Base-by-base conservation (phyloP, 1,284 basidiomycete species). In the Ganoderma multipileum region DNA sequence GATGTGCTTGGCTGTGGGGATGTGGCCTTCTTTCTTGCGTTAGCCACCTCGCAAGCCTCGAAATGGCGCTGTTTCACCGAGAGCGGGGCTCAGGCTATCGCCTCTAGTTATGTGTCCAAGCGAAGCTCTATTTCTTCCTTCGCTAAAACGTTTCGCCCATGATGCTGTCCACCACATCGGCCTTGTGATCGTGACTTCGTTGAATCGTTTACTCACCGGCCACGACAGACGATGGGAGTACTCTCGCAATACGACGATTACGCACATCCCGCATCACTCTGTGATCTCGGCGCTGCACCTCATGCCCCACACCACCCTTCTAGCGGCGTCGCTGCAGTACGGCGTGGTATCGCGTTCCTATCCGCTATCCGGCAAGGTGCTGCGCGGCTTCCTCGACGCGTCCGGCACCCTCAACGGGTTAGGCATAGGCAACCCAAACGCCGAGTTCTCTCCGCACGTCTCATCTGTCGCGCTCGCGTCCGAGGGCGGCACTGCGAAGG, bases 331-430 rank as follows among this genome's bases (percentile, higher is more conserved):
- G 20, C 79, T 92, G 57, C 83, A 86, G 54, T 91, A 92, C 71
- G 94, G 93, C 38, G 84, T 93, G 66, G 90, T 95, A 26, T 85
- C 92, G 4, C 91, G 94, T 44, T 94, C 93, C 7, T 79, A 90
- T 42, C 91, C 93, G 0, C 83, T 93, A 60, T 90, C 83, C 0
- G 93, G 93, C 65, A 90, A 87, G 74, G 80, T 95, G 61, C 80
- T 93, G 30, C 87, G 89, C 61, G 94, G 94, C 1, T 94, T 87
- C 76, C 83, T 96, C 26, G 89, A 94, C 70, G 87, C 93, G 0
- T 85, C 86, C 2, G 91, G 90, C 3, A 82, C 85, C 11, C 76
- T 81, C 26, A 84, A 84, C 58, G 91, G 90, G 0, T 74, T 89
- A 14, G 91, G 90, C 0, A 86, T 89, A 64, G 92, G 91, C 5